Evolutionary conservation across 352 stramenopile species (phyloP).

Genomic region (Blastocystis sp.): DNA sequence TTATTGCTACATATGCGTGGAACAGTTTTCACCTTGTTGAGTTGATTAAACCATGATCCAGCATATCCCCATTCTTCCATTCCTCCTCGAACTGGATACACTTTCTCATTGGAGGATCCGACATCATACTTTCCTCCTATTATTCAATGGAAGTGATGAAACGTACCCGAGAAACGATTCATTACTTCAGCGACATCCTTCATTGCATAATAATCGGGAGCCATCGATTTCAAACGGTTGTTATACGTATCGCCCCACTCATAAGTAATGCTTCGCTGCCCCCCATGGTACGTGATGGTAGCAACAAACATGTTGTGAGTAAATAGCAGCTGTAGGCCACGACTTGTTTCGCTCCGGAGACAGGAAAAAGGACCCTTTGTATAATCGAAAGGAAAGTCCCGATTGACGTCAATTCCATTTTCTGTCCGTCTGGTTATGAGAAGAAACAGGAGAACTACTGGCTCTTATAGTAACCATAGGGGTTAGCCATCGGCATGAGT

Average conservation of each 20-base stretch:
- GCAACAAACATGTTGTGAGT: conserved; percentile 33
- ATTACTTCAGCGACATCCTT: not conserved
- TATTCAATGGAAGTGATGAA: not conserved
- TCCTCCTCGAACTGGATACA: conserved; percentile 47
- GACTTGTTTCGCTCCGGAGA: conserved; percentile 40
- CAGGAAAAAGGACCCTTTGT: not conserved
- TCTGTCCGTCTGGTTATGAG: not conserved
- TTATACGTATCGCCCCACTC: conserved; percentile 53
- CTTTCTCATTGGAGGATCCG: conserved; percentile 12
- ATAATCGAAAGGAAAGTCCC: conserved; percentile 59
- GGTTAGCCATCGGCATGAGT: conserved; percentile 57
- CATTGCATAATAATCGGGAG: conserved; percentile 34
- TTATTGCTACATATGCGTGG: not conserved
- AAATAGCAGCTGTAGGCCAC: not conserved
- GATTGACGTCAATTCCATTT: conserved; percentile 39
- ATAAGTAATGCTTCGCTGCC: conserved; percentile 41
- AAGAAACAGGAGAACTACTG: not conserved
- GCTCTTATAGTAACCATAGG: conserved; percentile 13
- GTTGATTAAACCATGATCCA: conserved; percentile 12
- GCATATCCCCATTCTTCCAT: conserved; percentile 60
- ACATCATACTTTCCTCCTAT: not conserved
- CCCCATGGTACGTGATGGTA: conserved; percentile 53
- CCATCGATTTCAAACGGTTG: not conserved
- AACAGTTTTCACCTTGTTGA: not conserved
- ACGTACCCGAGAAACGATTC: not conserved